phyloP scores from a whole-genome alignment of 2,329 filamentous ascomycete species.

The Orbilia brochopaga region DNA sequence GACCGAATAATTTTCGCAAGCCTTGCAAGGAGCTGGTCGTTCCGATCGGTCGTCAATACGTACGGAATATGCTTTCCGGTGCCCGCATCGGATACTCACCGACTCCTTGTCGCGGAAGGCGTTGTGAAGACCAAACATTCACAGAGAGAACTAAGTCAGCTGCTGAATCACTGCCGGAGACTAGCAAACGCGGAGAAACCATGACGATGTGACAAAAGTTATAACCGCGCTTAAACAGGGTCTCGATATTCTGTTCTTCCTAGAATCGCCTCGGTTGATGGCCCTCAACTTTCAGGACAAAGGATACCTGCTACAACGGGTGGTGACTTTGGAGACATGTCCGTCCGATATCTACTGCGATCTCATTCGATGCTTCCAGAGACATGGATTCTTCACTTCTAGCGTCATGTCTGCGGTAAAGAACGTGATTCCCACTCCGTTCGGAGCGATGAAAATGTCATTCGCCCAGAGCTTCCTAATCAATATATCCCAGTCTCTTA shows the following conservation, averaged over 20 bases:
- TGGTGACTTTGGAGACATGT: background rate
- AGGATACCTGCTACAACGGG: background rate
- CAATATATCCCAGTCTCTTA: background rate
- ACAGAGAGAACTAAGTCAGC: background rate
- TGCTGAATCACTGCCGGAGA: background rate
- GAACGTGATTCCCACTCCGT: background rate
- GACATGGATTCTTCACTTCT: background rate
- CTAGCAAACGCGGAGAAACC: too few relatives aligned
- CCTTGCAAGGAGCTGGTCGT: slow-evolving; percentile 4
- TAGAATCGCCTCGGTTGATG: background rate
- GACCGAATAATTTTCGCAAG: background rate
- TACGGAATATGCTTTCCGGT: background rate
- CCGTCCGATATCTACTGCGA: background rate
- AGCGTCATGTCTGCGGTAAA: background rate
- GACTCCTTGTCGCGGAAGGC: background rate
- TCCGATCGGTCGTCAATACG: background rate
- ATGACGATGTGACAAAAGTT: too few relatives aligned
- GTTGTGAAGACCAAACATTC: background rate
- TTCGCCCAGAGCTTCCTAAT: background rate
- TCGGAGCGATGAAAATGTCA: background rate
- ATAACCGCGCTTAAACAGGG: background rate
- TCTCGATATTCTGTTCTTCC: background rate
- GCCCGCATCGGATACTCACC: background rate
- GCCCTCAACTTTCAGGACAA: background rate
- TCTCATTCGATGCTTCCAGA: background rate